Evolutionary conservation across 345 rosid species (phyloP), one percentile per base, ranked within the genome.

Genomic region (Mallotus nudiflorus): DNA sequence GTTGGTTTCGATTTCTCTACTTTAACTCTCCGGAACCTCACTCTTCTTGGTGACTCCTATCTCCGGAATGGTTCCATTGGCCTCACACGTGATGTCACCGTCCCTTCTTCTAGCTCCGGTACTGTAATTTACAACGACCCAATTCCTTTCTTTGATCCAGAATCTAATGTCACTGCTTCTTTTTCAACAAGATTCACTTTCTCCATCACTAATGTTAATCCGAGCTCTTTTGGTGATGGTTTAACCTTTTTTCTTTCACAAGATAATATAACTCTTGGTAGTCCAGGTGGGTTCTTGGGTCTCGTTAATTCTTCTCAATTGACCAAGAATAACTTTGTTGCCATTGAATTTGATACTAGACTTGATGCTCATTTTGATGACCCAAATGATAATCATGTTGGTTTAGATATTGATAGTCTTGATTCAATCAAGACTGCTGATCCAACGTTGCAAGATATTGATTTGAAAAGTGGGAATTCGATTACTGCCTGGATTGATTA

Each of bases 31-130:
- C 82, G 88, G 3, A 91, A 89, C 82, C 85, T 96, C 71, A 91
- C 98, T 13, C 97, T 96, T 75, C 94, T 92, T 28, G 99, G 98
- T 14, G 96, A 92, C 66, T 85, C 97, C 64, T 92, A 91, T 62
- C 91, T 96, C 75, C 82, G 86, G 16, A 71, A 86, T 67, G 99
- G 98, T 53, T 85, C 80, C 24, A 68, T 91, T 3, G 97, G 98
- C 48, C 98, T 96, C 81, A 96, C 98, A 1, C 71, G 91, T 7
- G 98, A 91, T 77, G 82, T 83, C 3, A 82, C 83, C 0, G 97
- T 96, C 46, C 99, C 99, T 9, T 85, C 91, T 70, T 85, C 98
- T 4, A 88, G 94, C 91, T 85, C 95, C 15, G 97, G 99, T 25
- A 74, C 89, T 14, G 79, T 85, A 12, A 80, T 92, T 66, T 96